Base-by-base conservation (phyloP, 2,329 filamentous ascomycete genomes). In the Verticillium klebahnii region DNA sequence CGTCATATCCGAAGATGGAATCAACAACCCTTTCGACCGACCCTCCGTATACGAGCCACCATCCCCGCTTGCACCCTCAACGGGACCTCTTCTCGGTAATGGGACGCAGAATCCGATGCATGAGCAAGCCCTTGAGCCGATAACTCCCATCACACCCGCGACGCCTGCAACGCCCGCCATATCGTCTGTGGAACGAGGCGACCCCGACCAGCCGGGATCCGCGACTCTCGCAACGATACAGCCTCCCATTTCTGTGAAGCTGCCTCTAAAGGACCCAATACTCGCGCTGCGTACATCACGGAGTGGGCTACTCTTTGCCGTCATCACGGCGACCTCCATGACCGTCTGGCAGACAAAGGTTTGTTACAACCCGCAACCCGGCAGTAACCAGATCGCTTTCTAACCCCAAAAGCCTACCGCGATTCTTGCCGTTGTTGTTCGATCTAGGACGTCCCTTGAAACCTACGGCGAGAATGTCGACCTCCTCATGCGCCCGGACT, bases 261-360 rank as follows among this genome's bases (percentile, higher is more conserved):
- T 83, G 66, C 82, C 80, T 19, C 71, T 76, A 56, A 85, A 80
- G 71, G 89, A 90, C 71, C 85, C 83, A 25, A 86, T 97, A 60
- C 78, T 92, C 64, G 90, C 91, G 7, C 80, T 97, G 60, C 87
- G 88, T 66, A 85, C 93, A 50, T 91, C 93, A 2, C 87, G 93
- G 55, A 89, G 85, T 61, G 93, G 93, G 50, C 89, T 93, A 70
- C 78, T 87, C 64, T 97, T 99, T 76, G 91, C 91, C 59, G 92
- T 92, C 56, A 92, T 97, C 71, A 97, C 94, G 1, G 80, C 85
- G 5, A 91, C 91, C 2, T 90, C 91, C 14, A 86, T 99, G 74
- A 92, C 91, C n/a, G 84, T 99, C 67, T 99, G 95, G 95, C 95
- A 99, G 78, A 94, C 92, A 61, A 94, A 94, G 84, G 92, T 93